Evolutionary conservation across 2,329 filamentous ascomycete genomes (phyloP), one percentile per base, ranked within the genome.

Genomic region (Monosporascus sp.): DNA sequence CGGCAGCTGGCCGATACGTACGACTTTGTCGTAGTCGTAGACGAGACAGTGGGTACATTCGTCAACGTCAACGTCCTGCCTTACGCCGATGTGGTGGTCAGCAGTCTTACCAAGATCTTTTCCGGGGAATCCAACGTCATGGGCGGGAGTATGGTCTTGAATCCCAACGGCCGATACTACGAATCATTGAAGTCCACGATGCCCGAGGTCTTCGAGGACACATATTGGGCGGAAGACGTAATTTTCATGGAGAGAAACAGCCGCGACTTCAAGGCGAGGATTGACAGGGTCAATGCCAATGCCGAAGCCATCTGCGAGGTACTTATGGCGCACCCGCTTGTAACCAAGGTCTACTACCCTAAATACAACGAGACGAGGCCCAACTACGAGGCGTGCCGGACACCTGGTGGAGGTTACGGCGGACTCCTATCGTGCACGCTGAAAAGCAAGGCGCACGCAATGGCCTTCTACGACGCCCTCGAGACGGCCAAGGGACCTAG

Each of bases 41-140:
- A 99, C 70, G 94, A 99, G 71, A 97, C 94, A 0, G 90, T 99
- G 55, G 93, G 93, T 61, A 99, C 94, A 52, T 96, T 97, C 68
- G 85, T 95, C 66, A 99, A 99, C 68, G 86, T 97, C 62, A 90
- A 97, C 67, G 90, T 99, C 4, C 80, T 99, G 5, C 90, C 88
- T 3, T 88, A 86, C 65, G 89, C 90, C 54, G 94, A 99, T 70
- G 79, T 97, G 17, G 89, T 97, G 5, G 93, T 96, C 52, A 96
- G 90, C 75, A 96, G 90, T 67, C 77, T 99, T 54, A 97, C 94
- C 48, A 99, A 99, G 70, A 88, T 97, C 51, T 99, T 99, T 73
- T 96, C 90, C 52, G 94, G 94, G 49, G 94, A 97, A 71, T 94
- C 90, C 69, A 97, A 99, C 69, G 94, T 99, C 60, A 97, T 97